phyloP scores from a whole-genome alignment of 257 asterid species.

The Cruciata laevipes region DNA sequence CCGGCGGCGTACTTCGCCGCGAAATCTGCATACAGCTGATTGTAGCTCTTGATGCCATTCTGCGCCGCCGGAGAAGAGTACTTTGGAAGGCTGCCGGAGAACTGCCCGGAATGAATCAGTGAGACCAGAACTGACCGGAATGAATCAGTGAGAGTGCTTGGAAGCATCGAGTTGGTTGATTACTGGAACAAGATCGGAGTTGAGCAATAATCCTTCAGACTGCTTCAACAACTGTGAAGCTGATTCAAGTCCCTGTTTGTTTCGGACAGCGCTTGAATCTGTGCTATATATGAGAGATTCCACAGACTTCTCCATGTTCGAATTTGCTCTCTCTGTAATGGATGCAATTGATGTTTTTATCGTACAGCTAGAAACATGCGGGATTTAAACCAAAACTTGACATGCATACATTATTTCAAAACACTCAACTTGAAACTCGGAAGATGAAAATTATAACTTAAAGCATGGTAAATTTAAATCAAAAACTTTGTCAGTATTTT shows the following conservation, averaged over 20 bases:
- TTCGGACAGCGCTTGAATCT: slow-evolving; percentile 69
- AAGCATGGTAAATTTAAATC: too few relatives aligned
- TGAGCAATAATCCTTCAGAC: slow-evolving; percentile 57
- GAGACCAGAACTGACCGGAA: slow-evolving; percentile 90
- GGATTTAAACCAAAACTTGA: too few relatives aligned
- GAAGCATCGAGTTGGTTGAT: slow-evolving; percentile 70
- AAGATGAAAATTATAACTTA: too few relatives aligned
- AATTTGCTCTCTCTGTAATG: slow-evolving; percentile 33
- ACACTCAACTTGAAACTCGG: too few relatives aligned
- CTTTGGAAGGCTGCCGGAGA: slow-evolving; percentile 70
- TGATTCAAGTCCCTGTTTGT: slow-evolving; percentile 42
- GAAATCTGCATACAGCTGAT: slow-evolving; percentile 80
- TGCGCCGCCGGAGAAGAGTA: slow-evolving; percentile 82
- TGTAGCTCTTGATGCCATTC: slow-evolving; percentile 67
- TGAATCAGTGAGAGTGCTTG: slow-evolving; percentile 69
- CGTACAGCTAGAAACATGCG: background rate
- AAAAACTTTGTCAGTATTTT: too few relatives aligned
- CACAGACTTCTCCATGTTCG: slow-evolving; percentile 49
- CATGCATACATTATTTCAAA: too few relatives aligned
- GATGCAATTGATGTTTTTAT: background rate
- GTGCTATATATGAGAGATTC: slow-evolving; percentile 70
- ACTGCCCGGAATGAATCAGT: slow-evolving; percentile 87
- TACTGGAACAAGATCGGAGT: slow-evolving; percentile 48
- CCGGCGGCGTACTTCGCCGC: slow-evolving; percentile 61
- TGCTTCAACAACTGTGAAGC: slow-evolving; percentile 62